phyloP scores from a whole-genome alignment of 352 stramenopile genomes.

The Phytophthora ramorum region DNA sequence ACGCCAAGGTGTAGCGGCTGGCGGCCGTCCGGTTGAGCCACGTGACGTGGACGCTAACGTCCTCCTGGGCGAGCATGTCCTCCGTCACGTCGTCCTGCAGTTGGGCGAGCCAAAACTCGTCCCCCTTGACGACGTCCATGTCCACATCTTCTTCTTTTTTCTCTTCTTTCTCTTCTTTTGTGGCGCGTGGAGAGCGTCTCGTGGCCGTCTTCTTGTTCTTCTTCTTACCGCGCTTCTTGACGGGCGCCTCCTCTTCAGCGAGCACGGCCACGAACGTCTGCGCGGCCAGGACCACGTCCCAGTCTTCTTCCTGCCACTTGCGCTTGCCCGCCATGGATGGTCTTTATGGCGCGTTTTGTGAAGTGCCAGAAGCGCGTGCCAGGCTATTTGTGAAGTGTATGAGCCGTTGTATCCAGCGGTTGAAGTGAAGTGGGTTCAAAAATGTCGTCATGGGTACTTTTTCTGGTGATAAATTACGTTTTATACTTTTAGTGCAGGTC shows the following conservation, averaged over 20 bases:
- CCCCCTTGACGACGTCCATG: background rate
- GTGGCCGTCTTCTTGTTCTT: conserved; percentile 21
- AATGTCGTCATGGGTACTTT: background rate
- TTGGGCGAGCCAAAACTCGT: conserved; percentile 76
- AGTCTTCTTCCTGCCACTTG: conserved; percentile 76
- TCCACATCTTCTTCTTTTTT: conserved; percentile 13
- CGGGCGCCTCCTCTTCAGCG: conserved; percentile 25
- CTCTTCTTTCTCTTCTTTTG: conserved; percentile 15
- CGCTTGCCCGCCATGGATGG: conserved; percentile 44
- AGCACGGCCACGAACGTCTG: conserved; percentile 67
- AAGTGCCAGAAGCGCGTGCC: background rate
- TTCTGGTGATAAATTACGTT: conserved; percentile 4
- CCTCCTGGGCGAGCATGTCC: conserved; percentile 63
- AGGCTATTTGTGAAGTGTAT: background rate
- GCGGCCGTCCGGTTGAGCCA: conserved; percentile 60
- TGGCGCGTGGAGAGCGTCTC: conserved; percentile 11
- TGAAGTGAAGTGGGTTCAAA: conserved; percentile 5
- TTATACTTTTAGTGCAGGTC: background rate
- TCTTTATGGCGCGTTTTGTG: background rate
- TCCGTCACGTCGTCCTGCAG: conserved; percentile 81
- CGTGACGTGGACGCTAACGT: conserved; percentile 57
- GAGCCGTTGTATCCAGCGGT: background rate
- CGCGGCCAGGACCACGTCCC: conserved; percentile 68
- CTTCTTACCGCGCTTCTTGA: conserved; percentile 7
- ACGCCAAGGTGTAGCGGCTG: conserved; percentile 55